Evolutionary conservation across 2,329 filamentous ascomycete genomes (phyloP).

Genomic region (Monilinia polystroma): DNA sequence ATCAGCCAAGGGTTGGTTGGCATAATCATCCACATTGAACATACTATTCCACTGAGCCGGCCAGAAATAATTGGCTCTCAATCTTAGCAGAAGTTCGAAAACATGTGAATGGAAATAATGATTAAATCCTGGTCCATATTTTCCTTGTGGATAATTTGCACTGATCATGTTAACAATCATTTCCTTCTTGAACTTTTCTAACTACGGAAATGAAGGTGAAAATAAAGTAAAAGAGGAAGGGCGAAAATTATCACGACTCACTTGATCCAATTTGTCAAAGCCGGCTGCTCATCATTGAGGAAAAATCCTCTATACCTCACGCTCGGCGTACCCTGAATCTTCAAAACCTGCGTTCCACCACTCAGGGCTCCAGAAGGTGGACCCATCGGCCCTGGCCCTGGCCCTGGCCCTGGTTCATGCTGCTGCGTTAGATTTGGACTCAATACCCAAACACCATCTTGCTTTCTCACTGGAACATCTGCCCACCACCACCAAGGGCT

Average conservation of each 20-base stretch:
- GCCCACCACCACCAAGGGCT: constrained; percentile 63
- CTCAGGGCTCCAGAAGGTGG: background rate
- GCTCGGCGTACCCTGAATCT: constrained; percentile 50
- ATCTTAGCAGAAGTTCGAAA: constrained; percentile 68
- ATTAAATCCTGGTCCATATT: constrained; percentile 49
- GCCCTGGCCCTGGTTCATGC: no score
- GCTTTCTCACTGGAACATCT: constrained; percentile 50
- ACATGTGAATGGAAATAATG: constrained; percentile 67
- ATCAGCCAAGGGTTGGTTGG: constrained; percentile 67
- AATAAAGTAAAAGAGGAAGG: background rate
- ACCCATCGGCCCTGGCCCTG: background rate
- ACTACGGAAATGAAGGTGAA: background rate
- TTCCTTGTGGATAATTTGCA: constrained; percentile 45
- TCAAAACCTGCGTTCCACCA: constrained; percentile 40
- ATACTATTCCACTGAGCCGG: constrained; percentile 69
- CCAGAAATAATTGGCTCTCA: constrained; percentile 74
- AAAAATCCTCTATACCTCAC: constrained; percentile 60
- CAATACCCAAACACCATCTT: constrained; percentile 49
- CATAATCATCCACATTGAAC: constrained; percentile 69
- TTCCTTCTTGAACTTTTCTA: background rate
- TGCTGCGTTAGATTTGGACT: background rate
- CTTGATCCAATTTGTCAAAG: constrained; percentile 62
- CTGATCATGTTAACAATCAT: constrained; percentile 34
- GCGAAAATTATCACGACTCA: constrained; percentile 23
- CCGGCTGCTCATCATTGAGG: constrained; percentile 61